phyloP scores from a whole-genome alignment of 2,329 filamentous ascomycete species.

The Diaporthe amygdali region DNA sequence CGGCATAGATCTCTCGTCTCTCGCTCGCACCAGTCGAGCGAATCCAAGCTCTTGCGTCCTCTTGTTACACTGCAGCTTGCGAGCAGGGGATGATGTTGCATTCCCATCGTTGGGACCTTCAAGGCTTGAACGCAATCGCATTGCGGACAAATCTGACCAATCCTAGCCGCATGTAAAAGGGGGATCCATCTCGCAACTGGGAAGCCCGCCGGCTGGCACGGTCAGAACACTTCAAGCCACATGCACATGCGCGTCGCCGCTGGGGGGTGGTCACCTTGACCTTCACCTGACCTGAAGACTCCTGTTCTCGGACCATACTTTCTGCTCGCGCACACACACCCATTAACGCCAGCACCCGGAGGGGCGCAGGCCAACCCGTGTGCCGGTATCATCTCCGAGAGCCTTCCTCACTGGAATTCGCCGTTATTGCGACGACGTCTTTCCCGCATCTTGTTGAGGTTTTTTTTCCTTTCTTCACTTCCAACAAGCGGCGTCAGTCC shows the following conservation, averaged over 20 bases:
- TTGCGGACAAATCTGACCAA: neutral
- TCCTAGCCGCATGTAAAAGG: neutral
- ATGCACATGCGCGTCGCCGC: conserved; percentile 1
- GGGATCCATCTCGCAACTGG: neutral
- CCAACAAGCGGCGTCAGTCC: neutral
- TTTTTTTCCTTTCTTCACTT: too few relatives aligned
- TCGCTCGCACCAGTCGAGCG: neutral
- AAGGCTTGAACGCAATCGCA: conserved; percentile 3
- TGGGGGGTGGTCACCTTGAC: conserved; percentile 5
- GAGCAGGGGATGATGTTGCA: conserved; percentile 10
- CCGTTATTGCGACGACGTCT: neutral
- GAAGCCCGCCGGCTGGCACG: neutral
- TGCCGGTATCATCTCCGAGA: neutral
- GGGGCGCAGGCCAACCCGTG: neutral
- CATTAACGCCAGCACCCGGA: neutral
- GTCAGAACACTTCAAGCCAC: conserved; percentile 15
- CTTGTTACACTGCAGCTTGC: conserved; percentile 17
- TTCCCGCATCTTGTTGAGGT: neutral
- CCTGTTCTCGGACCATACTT: conserved; percentile 5
- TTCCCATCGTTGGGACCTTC: neutral
- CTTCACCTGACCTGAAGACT: conserved; percentile 20
- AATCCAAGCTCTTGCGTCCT: conserved; percentile 9
- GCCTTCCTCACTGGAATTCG: neutral
- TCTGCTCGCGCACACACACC: neutral
- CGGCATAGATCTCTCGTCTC: neutral